Conservation (phyloP, 805 yeast species). For the Teunomyces pallodes region DNA sequence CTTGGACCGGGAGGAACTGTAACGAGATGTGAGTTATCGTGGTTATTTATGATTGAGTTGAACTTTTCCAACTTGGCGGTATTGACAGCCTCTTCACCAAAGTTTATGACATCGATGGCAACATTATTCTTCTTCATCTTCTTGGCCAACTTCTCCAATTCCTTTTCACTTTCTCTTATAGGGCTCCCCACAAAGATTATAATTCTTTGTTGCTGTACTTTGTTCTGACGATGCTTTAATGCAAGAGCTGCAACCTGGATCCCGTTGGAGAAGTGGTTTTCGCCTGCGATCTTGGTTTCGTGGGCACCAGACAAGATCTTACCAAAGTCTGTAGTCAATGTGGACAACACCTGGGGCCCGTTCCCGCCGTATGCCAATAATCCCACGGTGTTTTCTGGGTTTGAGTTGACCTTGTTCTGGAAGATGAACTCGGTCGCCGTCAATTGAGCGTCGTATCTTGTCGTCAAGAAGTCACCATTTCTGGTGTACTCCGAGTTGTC, state of each 20-base stretch:
- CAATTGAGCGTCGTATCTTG: slow-evolving; percentile 88
- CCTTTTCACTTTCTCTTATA: slow-evolving; percentile 62
- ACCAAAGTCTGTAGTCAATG: slow-evolving; percentile 85
- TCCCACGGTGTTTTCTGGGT: slow-evolving; percentile 95
- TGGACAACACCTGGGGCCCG: slow-evolving; percentile 83
- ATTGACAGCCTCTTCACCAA: slow-evolving; percentile 84
- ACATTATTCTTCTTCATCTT: slow-evolving; percentile 90
- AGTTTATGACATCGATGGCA: slow-evolving; percentile 85
- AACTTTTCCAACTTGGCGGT: slow-evolving; percentile 78
- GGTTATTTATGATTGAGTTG: slow-evolving; percentile 67
- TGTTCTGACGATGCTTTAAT: slow-evolving; percentile 93
- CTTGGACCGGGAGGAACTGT: slow-evolving; percentile 88
- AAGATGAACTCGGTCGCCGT: slow-evolving; percentile 87
- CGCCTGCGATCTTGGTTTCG: slow-evolving; percentile 69
- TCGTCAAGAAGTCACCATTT: slow-evolving; percentile 89
- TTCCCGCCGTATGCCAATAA: slow-evolving; percentile 82
- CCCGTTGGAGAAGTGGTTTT: slow-evolving; percentile 68
- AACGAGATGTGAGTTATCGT: slow-evolving; percentile 77
- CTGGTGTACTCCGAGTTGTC: slow-evolving; percentile 96
- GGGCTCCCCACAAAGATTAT: slow-evolving; percentile 90
- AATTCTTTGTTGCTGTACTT: slow-evolving; percentile 86
- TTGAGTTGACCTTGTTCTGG: slow-evolving; percentile 78
- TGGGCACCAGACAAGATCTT: slow-evolving; percentile 81
- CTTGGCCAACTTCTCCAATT: slow-evolving; percentile 80
- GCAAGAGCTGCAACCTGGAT: slow-evolving; percentile 91